Percentiles rank a stretch among this genome's conserved stretches.
Conservation (phyloP, 768 basidiomycete genomes). For the Pholiota conissans region DNA sequence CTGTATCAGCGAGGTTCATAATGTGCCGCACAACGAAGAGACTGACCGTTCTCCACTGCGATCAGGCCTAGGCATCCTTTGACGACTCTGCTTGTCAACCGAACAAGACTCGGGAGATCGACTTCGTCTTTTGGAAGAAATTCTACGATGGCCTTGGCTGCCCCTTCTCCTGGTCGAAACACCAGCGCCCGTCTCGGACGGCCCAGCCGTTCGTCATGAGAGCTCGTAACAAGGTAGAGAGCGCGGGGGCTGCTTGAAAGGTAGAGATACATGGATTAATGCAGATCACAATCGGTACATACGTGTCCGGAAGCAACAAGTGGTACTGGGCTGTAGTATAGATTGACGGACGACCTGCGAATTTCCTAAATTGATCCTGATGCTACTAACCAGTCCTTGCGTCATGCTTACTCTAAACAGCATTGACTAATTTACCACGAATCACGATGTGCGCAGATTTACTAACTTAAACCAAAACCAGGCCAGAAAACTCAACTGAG, state of each 20-base stretch:
- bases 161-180: conserved; percentile 61
- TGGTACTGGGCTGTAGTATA: neutral
- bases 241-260: conserved; percentile 67
- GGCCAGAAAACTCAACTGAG: too few species aligned
- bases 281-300: neutral
- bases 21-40: neutral
- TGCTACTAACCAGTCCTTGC: neutral
- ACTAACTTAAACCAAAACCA: too few species aligned
- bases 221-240: conserved; percentile 70
- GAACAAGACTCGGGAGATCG: conserved; percentile 61
- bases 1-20: neutral
- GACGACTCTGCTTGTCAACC: conserved; percentile 67
- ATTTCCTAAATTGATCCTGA: neutral
- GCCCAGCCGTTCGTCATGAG: conserved; percentile 63
- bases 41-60: conserved; percentile 66
- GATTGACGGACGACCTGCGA: neutral
- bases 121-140: conserved; percentile 76
- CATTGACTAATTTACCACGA: too few species aligned
- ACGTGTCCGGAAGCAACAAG: neutral
- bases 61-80: conserved; percentile 87
- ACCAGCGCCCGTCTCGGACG: conserved; percentile 64
- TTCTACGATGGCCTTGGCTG: conserved; percentile 80
- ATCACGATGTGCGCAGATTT: too few species aligned
- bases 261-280: conserved; percentile 66
- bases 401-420: neutral